Percentiles rank a stretch among this genome's conserved stretches.
Conservation (phyloP, 2,329 filamentous ascomycete species). For the Sclerotinia subarctica region DNA sequence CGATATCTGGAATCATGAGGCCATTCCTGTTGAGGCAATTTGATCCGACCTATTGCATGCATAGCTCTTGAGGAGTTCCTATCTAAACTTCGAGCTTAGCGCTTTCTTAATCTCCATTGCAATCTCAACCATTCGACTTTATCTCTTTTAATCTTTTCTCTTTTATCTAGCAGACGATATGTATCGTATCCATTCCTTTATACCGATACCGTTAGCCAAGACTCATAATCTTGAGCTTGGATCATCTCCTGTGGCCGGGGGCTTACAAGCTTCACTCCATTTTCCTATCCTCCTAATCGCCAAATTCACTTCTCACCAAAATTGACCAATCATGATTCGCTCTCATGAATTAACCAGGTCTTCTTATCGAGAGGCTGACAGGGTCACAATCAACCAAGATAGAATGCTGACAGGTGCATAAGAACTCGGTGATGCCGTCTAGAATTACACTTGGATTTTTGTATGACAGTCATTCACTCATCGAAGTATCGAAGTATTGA, state of each 20-base stretch:
- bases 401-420: conserved; percentile 7
- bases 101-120: neutral
- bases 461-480: neutral
- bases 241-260: neutral
- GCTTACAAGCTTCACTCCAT: neutral
- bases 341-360: neutral
- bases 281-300: conserved; percentile 9
- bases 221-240: neutral
- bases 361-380: conserved; percentile 22
- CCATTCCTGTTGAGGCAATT: neutral
- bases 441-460: neutral
- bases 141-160: neutral
- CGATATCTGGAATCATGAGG: neutral
- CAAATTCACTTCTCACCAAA: conserved; percentile 4
- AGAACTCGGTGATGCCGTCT: conserved; percentile 15
- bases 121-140: neutral
- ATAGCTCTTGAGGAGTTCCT: neutral
- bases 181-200: neutral
- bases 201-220: neutral
- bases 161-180: neutral
- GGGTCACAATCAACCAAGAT: conserved; percentile 6
- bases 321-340: conserved; percentile 3
- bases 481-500: neutral
- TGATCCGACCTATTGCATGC: neutral
- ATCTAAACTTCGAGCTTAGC: neutral